Evolutionary conservation across 2,329 filamentous ascomycete species (phyloP), one percentile per base, ranked within the genome.

Genomic region (Arthroderma sp.): DNA sequence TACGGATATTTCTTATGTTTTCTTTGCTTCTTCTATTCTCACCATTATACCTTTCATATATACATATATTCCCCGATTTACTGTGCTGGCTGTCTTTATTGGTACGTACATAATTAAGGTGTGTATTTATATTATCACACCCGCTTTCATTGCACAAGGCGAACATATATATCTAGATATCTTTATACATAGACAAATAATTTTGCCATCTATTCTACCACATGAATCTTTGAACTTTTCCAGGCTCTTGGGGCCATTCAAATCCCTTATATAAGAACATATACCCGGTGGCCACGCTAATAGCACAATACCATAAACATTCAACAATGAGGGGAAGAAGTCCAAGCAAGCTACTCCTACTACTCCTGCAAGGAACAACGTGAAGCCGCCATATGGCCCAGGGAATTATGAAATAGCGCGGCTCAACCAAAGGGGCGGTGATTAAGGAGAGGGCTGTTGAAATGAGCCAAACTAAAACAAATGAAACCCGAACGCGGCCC

Each of bases 321-420:
- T 81, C 77, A 32, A 77, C 45, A 30, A 65, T 57, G 31, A 61
- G 47, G 3, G 61, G 57, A 9, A 54, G 45, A 45, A 40, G 47
- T 29, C 27, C 22, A 6, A 44, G n/a, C 8, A 43, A 37, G 29
- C 31, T 11, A 6, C 31, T 27, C 28, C 9, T 27, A 27, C 22
- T 32, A 22, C n/a, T n/a, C 28, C 7, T 48, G 9, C 59, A 57
- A 34, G 53, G 57, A 41, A 85, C 85, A 0, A 93, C 66, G 55
- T 93, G 75, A 5, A 96, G 65, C 1, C 91, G 75, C 85, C 88
- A 96, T 55, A 95, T 80, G 6, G 95, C 75, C 86, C 87, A 98
- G 0, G 89, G 88, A 8, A 95, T 72, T 58, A 98, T 93, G 62
- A 94, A 94, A 63, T 98, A 98, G 9, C 91, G 77, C 9, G 91